These are phyloP conservation scores for Triticum urartu DNA, from an alignment of 176 grass and related monocot genomes.

Conservation along the genomic window DNA sequence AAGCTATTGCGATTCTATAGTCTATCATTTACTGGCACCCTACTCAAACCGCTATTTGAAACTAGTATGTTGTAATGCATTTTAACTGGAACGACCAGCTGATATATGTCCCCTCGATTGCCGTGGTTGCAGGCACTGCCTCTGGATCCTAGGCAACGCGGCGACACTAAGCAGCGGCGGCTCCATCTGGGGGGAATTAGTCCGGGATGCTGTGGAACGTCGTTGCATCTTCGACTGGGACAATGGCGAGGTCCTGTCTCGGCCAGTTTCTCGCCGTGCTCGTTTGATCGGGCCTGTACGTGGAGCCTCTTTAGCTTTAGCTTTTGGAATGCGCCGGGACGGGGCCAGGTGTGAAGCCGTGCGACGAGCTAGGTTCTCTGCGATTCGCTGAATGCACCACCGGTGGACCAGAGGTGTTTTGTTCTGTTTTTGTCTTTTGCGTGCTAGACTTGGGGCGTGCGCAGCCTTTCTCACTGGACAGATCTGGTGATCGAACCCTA, in stretches of 20 bases:
- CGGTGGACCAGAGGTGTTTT: background rate
- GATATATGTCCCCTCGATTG: background rate
- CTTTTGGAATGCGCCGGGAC: background rate
- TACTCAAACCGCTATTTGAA: background rate
- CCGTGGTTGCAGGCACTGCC: conserved; percentile 51
- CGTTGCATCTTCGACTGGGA: conserved; percentile 46
- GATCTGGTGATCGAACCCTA: too few relatives aligned
- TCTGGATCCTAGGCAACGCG: conserved; percentile 66
- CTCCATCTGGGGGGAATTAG: conserved; percentile 63
- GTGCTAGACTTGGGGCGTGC: background rate
- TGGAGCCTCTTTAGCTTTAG: background rate
- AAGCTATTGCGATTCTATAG: too few relatives aligned
- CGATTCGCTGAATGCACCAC: background rate
- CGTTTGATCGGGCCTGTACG: background rate
- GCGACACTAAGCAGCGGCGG: conserved; percentile 39
- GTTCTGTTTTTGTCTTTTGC: background rate
- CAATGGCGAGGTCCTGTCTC: background rate
- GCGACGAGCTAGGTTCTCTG: conserved; percentile 8
- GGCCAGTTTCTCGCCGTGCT: background rate
- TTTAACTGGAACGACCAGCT: background rate
- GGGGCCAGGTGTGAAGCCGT: background rate
- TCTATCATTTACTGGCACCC: too few relatives aligned
- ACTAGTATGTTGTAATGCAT: background rate
- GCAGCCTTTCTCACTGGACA: too few relatives aligned
- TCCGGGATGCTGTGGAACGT: conserved; percentile 49